These are phyloP conservation scores for Alternaria brassicicola DNA, from an alignment of 2,329 filamentous ascomycete species.

Conservation along the genomic window DNA sequence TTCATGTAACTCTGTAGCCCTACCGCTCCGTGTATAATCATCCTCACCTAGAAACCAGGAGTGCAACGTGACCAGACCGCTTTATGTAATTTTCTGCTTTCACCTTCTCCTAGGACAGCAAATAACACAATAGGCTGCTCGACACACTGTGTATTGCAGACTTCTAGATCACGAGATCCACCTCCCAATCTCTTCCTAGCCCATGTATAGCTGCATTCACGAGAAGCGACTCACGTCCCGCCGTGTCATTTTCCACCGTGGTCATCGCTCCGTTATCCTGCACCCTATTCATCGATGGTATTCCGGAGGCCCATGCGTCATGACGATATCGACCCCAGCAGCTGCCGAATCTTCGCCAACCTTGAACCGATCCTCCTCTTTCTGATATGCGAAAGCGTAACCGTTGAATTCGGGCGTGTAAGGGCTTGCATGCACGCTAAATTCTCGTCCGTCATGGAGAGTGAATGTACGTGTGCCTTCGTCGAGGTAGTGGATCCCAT, in stretches of 20 bases:
- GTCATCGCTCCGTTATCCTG: neutral
- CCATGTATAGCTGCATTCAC: neutral
- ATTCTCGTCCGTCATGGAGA: conserved; percentile 53
- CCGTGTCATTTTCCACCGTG: neutral
- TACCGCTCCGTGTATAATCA: no score
- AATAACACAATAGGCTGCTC: neutral
- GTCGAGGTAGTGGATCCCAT: conserved; percentile 58
- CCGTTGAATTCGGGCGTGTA: conserved; percentile 50
- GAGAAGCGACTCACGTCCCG: neutral
- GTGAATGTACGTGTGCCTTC: conserved; percentile 57
- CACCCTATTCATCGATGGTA: neutral
- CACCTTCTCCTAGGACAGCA: no score
- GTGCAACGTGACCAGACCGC: no score
- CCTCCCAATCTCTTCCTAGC: neutral
- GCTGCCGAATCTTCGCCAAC: conserved; percentile 25
- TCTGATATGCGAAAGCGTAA: conserved; percentile 16
- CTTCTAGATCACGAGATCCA: neutral
- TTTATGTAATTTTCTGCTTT: no score
- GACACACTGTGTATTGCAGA: neutral
- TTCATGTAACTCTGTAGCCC: no score
- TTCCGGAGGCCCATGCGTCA: conserved; percentile 62
- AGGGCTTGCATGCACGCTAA: conserved; percentile 58
- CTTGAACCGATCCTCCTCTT: conserved; percentile 19
- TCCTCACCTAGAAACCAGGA: neutral
- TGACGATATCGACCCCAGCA: conserved; percentile 56